A percentile compares a stretch with the other conserved stretches of the same genome.
phyloP scores from a whole-genome alignment of 192 early-diverging fungal genomes.

The Mortierella antarctica region DNA sequence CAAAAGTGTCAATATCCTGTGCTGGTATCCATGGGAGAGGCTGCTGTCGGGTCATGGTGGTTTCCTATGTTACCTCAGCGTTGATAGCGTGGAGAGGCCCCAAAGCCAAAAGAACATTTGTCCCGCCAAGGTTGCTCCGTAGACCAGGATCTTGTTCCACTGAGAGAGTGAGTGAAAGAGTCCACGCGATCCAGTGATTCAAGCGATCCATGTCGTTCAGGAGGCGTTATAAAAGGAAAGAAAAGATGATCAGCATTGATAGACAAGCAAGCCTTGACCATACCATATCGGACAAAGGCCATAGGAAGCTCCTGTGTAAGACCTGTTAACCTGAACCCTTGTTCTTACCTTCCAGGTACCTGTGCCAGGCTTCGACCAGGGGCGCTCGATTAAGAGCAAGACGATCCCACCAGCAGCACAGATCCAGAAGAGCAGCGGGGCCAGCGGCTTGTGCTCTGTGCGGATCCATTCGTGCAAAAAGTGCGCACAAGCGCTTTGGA shows the following conservation, averaged over 20 bases:
- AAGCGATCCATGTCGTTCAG: neutral
- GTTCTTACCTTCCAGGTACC: slow-evolving; percentile 38
- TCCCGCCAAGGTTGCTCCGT: slow-evolving; percentile 36
- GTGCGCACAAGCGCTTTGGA: slow-evolving; percentile 39
- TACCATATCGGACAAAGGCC: too few species aligned
- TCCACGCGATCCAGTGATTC: too few species aligned
- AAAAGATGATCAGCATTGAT: neutral
- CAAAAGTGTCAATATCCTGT: neutral
- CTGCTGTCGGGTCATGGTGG: neutral
- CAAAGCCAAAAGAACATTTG: slow-evolving; percentile 55
- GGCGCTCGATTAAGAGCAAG: slow-evolving; percentile 34
- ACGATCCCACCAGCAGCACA: slow-evolving; percentile 12
- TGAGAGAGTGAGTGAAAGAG: neutral
- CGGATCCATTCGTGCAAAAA: slow-evolving; percentile 47
- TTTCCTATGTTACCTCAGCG: slow-evolving; percentile 24
- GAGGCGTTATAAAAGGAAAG: neutral
- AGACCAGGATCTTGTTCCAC: slow-evolving; percentile 46
- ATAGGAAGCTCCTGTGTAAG: too few species aligned
- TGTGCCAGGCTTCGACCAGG: slow-evolving; percentile 23
- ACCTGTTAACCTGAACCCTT: too few species aligned
- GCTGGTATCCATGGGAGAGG: neutral
- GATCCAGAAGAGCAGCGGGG: slow-evolving; percentile 27
- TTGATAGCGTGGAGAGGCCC: slow-evolving; percentile 45
- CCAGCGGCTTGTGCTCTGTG: slow-evolving; percentile 34
- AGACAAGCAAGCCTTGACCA: neutral